Evolutionary conservation across 306 rosid genomes (phyloP), one percentile per base, ranked within the genome.

Genomic region (Trifolium pratense): DNA sequence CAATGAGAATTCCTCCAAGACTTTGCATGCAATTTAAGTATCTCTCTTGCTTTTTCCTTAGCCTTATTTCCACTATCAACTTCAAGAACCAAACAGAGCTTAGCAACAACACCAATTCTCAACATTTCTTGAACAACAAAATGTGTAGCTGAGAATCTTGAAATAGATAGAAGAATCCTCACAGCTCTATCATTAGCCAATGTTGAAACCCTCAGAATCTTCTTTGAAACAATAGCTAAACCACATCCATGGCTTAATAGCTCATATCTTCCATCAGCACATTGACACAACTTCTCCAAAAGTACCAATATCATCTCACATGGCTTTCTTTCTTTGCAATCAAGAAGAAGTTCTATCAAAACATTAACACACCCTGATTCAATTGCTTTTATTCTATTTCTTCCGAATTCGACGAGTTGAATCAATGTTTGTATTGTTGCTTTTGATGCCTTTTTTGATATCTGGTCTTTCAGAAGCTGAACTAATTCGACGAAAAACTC

Each of bases 181-280:
- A 86, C 88, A 0, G 98, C 97, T 78, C 84, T 85, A 65, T 91
- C 96, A 37, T 78, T 91, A 0, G 84, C 96, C 79, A 80, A 25
- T 6, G 84, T 82, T 0, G 98, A 93, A 11, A 93, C 87, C 75
- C 98, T 86, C 32, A 93, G 69, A 56, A 91, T 88, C 87, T 88
- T 89, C 86, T 91, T 93, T 0, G 93, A 83, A 16, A 93, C 92
- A 5, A 89, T 72, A 0, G 93, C 93, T 4, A 93, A 5, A 8
- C 98, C 97, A 0, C 93, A 97, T 0, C 84, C 90, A 17, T 93
- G 98, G 3, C 45, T 49, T 66, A 93, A 12, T 18, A 93, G 53
- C 68, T 86, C 89, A 5, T 90, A 92, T 0, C 98, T 77, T 1
- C 97, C 98, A 23, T 93, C 96, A 0, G 98, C 96, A 14, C 88